A percentile compares a stretch with the other conserved stretches of the same genome.
Conservation (phyloP, 345 rosid genomes). For the Capsella bursapastoris region DNA sequence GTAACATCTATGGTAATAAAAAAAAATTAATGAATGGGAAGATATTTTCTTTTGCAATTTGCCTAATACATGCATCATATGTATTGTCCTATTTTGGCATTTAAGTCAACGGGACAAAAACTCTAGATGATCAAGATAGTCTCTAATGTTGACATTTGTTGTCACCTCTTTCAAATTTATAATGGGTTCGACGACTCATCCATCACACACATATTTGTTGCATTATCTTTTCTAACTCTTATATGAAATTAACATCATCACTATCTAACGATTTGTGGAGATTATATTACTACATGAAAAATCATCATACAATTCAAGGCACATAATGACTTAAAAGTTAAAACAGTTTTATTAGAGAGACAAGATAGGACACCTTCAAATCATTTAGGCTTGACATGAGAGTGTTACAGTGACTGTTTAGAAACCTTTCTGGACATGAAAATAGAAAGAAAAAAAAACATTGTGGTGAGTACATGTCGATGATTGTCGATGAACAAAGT, state of each 20-base stretch:
- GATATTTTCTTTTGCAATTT: slow-evolving; percentile 34
- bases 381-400: slow-evolving; percentile 12
- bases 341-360: slow-evolving; percentile 1
- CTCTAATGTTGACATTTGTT: slow-evolving; percentile 40
- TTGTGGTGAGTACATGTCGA: slow-evolving; percentile 36
- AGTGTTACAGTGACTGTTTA: slow-evolving; percentile 8
- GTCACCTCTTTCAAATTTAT: slow-evolving; percentile 16
- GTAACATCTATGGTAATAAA: slow-evolving; percentile 33
- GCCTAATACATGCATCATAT: slow-evolving; percentile 28
- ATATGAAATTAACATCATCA: not conserved
- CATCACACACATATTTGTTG: not conserved
- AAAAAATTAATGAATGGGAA: slow-evolving; percentile 22
- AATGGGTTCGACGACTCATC: slow-evolving; percentile 4
- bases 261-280: not conserved
- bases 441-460: slow-evolving; percentile 13
- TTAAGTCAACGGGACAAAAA: slow-evolving; percentile 41
- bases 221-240: not conserved
- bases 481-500: slow-evolving; percentile 38
- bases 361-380: slow-evolving; percentile 8
- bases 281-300: not conserved
- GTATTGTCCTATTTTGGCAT: slow-evolving; percentile 38
- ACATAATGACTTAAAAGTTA: not conserved
- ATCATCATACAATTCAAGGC: slow-evolving; percentile 1
- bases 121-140: slow-evolving; percentile 39
- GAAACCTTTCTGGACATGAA: slow-evolving; percentile 33